Evolutionary conservation across 371 early-diverging fungal genomes (phyloP), one percentile per base, ranked within the genome.

Genomic region (Apophysomyces trapeziformis): DNA sequence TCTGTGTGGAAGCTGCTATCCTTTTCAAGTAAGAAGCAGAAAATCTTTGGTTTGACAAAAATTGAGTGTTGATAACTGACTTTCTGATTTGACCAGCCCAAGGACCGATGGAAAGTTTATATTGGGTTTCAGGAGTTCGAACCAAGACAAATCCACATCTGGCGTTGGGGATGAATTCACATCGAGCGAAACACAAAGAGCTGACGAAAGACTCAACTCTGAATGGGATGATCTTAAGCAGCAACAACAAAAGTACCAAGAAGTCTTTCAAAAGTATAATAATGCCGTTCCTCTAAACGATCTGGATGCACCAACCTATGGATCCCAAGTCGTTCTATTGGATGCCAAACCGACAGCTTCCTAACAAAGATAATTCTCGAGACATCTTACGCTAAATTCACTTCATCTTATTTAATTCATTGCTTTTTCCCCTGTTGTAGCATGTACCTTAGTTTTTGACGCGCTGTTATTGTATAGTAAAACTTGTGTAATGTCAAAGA

Each of bases 1-100:
- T 70, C 7, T 69, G 61, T 47, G 66, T 70, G 2, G 76, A 75
- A 57, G 58, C 68, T 21, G 68, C 72, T 21, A 59, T 75, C 32
- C 63, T 72, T n/a, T 70, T 70, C 65, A 72, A 68, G 76, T 75
- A 66, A 60, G 75, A 57, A 11, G 5, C 16, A 45, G 9, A 44
- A 2, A 32, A 43, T 0, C 18, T 62, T 38, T 44, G 21, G 50
- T 6, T 9, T 26, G 37, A n/a, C 60, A 63, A 9, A 38, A 16
- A 44, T 41, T 56, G 13, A 18, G 32, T 26, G 32, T 26, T 3
- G 2, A 26, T 26, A 26, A 26, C 32, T 26, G 32, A 26, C 32
- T 26, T 26, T 26, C n/a, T 32, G 35, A 7, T 65, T 21, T 26
- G 44, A 11, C 2, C 26, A 57, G 56, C 26, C 56, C 39, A 12